phyloP scores from a whole-genome alignment of 331 rosid species.

The Quercus lobata region DNA sequence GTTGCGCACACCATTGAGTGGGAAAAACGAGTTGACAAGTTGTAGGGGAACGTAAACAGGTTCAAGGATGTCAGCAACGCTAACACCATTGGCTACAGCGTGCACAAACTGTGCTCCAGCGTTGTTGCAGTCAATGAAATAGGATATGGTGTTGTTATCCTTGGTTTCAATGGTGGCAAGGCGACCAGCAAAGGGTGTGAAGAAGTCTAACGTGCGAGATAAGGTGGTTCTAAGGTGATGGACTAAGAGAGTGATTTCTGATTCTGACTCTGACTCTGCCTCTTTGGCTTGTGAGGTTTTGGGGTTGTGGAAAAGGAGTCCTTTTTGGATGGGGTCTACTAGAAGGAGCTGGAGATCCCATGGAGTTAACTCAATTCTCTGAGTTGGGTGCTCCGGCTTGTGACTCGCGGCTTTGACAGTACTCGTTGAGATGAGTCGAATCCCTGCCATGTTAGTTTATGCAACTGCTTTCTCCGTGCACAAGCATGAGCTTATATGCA shows the following conservation, averaged over 20 bases:
- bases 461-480: not conserved
- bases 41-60: not conserved
- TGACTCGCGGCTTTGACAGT: not conserved
- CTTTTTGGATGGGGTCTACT: conserved; percentile 1
- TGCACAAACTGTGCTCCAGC: conserved; percentile 1
- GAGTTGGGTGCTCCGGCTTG: not conserved
- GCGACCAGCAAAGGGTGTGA: conserved; percentile 14
- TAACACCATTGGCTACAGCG: not conserved
- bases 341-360: conserved; percentile 15
- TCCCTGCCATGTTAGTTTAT: not conserved
- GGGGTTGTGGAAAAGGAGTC: conserved; percentile 13
- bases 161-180: not conserved
- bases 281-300: too few relatives aligned
- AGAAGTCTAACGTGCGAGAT: not conserved
- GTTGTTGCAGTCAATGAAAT: not conserved
- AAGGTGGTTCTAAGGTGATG: conserved; percentile 7
- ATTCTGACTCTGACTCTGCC: too few relatives aligned
- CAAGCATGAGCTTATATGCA: too few relatives aligned
- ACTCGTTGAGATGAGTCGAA: conserved; percentile 9
- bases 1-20: not conserved
- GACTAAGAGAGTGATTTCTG: not conserved
- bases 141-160: conserved; percentile 1
- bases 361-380: conserved; percentile 2
- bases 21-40: conserved; percentile 1
- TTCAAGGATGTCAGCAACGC: not conserved